Conservation (phyloP, 169 alveolate genomes). For the Plasmodium yoelii region DNA sequence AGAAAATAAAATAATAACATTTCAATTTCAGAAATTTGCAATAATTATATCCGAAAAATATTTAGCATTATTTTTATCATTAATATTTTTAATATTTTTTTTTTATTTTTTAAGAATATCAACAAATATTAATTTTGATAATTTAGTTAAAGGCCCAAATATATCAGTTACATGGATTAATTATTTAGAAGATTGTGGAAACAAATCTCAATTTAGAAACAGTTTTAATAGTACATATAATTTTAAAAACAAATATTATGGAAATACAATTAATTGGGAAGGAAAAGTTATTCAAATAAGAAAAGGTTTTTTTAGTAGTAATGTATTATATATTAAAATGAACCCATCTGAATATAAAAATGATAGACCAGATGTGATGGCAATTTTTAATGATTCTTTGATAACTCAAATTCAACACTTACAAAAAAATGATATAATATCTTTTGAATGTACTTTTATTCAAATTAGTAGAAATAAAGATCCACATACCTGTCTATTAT, state of each 20-base stretch:
- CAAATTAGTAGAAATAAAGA: conserved; percentile 49
- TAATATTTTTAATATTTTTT: conserved; percentile 55
- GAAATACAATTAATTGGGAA: conserved; percentile 42
- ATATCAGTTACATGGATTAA: conserved; percentile 44
- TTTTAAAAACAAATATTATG: conserved; percentile 43
- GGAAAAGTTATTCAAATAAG: conserved; percentile 33
- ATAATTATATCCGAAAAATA: conserved; percentile 59
- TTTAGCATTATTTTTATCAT: conserved; percentile 42
- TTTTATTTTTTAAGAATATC: conserved; percentile 51
- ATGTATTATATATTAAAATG: conserved; percentile 51
- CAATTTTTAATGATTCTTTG: conserved; percentile 27
- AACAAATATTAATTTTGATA: conserved; percentile 36
- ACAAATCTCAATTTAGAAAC: conserved; percentile 55
- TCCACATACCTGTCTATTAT: conserved; percentile 39
- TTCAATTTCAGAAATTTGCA: conserved; percentile 63
- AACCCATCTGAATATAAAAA: conserved; percentile 55
- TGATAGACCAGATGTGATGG: conserved; percentile 46
- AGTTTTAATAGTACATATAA: conserved; percentile 46
- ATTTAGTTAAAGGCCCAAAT: conserved; percentile 46
- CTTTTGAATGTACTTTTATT: conserved; percentile 53
- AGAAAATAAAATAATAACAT: conserved; percentile 54
- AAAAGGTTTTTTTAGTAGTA: conserved; percentile 53
- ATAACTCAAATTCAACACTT: conserved; percentile 39
- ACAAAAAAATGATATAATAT: conserved; percentile 50
- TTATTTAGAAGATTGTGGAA: conserved; percentile 63